Conservation (phyloP, 2,329 filamentous ascomycete species). For the Biscogniauxia marginata region DNA sequence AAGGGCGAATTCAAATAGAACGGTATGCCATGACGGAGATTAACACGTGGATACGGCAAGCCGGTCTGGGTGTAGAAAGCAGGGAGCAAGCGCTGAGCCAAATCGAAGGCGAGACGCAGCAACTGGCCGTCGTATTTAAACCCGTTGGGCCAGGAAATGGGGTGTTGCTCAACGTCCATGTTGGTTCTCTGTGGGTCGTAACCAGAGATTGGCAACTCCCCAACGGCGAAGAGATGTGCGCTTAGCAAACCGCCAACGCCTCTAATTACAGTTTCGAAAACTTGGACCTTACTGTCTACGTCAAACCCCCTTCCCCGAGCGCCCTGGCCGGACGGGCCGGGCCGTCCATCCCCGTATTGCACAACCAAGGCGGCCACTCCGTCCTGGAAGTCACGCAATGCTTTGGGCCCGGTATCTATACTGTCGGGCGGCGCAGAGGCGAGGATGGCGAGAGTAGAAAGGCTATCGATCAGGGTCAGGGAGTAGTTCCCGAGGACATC, state of each 20-base stretch:
- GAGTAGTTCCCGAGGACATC: constrained; percentile 98
- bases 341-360: constrained; percentile 82
- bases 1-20: constrained; percentile 88
- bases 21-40: constrained; percentile 84
- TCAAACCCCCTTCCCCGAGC: constrained; percentile 80
- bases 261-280: constrained; percentile 96
- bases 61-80: constrained; percentile 91
- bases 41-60: constrained; percentile 91
- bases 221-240: constrained; percentile 88
- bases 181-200: constrained; percentile 58
- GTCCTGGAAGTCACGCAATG: constrained; percentile 73
- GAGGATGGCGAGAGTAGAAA: constrained; percentile 90
- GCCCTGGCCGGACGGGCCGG: constrained; percentile 67
- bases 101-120: constrained; percentile 81
- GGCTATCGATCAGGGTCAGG: constrained; percentile 88
- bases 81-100: constrained; percentile 79
- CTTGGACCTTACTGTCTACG: constrained; percentile 95
- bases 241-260: constrained; percentile 88
- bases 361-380: constrained; percentile 73
- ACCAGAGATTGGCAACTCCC: constrained; percentile 80
- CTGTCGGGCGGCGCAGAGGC: constrained; percentile 68
- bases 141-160: constrained; percentile 71
- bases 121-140: constrained; percentile 88
- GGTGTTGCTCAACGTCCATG: constrained; percentile 46
- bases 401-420: constrained; percentile 54